phyloP scores from a whole-genome alignment of 2,329 filamentous ascomycete genomes.

The Colletotrichum sp. region DNA sequence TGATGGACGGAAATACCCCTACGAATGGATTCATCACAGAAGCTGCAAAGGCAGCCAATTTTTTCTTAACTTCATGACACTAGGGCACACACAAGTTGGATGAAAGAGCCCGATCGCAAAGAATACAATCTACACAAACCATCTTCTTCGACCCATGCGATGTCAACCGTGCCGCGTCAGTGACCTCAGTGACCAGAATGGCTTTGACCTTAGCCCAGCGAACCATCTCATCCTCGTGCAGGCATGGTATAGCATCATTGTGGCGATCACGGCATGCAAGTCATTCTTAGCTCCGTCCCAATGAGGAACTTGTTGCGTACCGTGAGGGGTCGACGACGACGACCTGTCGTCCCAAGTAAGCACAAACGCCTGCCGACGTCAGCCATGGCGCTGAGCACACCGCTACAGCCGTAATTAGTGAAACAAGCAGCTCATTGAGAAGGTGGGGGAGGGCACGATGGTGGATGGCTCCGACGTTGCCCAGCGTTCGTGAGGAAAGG shows the following conservation, averaged over 20 bases:
- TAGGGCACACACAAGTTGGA: neutral
- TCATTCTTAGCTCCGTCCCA: neutral
- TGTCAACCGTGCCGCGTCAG: neutral
- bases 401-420: neutral
- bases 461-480: neutral
- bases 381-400: neutral
- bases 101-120: neutral
- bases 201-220: neutral
- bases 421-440: neutral
- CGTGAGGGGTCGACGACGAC: neutral
- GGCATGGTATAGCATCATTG: neutral
- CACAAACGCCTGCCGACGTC: neutral
- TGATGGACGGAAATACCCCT: constrained; percentile 15
- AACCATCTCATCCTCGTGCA: neutral
- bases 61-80: neutral
- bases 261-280: neutral
- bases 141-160: neutral
- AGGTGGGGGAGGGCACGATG: neutral
- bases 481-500: neutral
- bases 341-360: neutral
- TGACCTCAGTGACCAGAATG: neutral
- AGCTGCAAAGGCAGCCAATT: neutral
- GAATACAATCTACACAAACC: neutral
- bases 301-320: neutral
- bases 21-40: neutral